Conservation (phyloP, 108 stramenopile genomes). For the Skeletonema grethae region DNA sequence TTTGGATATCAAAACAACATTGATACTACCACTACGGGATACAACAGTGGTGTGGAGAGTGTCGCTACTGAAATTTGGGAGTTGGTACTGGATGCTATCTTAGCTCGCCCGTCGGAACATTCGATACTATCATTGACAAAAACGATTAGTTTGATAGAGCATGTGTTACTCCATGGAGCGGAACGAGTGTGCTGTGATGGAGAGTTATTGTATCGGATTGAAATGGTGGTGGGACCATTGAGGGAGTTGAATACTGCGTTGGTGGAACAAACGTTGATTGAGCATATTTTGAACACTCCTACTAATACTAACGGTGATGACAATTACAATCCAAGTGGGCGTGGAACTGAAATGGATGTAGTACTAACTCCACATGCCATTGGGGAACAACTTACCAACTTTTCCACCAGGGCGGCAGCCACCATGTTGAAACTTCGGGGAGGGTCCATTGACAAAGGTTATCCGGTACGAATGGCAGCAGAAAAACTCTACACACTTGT, state of each 20-base stretch:
- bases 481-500: slow-evolving; percentile 26
- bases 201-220: slow-evolving; percentile 36
- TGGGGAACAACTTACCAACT: slow-evolving; percentile 22
- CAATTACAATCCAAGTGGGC: not conserved
- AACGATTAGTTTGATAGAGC: slow-evolving; percentile 36
- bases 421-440: slow-evolving; percentile 44
- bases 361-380: slow-evolving; percentile 18
- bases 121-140: slow-evolving; percentile 34
- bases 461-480: slow-evolving; percentile 39
- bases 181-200: slow-evolving; percentile 20
- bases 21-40: slow-evolving; percentile 11
- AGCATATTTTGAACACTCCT: slow-evolving; percentile 35
- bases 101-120: slow-evolving; percentile 21
- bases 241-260: slow-evolving; percentile 40
- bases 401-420: slow-evolving; percentile 28
- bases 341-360: slow-evolving; percentile 10
- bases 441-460: slow-evolving; percentile 44
- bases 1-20: slow-evolving; percentile 29
- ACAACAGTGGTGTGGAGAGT: not conserved
- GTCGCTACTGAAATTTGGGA: slow-evolving; percentile 39
- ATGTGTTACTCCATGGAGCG: slow-evolving; percentile 33
- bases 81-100: slow-evolving; percentile 25
- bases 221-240: slow-evolving; percentile 38
- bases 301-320: not conserved
- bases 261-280: slow-evolving; percentile 36